phyloP scores from a whole-genome alignment of 306 rosid species.

The Quercus rubra region DNA sequence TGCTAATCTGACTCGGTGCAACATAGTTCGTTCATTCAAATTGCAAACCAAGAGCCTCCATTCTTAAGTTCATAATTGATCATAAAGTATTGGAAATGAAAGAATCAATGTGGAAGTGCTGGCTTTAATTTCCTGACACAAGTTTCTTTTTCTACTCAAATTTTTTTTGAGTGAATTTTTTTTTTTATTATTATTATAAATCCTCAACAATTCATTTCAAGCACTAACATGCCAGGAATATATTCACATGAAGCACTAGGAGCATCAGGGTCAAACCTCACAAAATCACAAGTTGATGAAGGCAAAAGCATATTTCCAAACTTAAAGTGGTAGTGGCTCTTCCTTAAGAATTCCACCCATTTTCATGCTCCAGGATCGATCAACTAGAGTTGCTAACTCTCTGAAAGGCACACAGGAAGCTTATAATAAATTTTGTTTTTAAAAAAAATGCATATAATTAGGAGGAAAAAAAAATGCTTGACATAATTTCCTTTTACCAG shows the following conservation, averaged over 20 bases:
- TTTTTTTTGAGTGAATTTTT: neutral
- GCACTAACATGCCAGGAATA: slow-evolving; percentile 17
- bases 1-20: neutral
- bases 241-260: slow-evolving; percentile 19
- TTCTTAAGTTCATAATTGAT: neutral
- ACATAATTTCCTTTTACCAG: neutral
- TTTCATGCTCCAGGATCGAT: slow-evolving; percentile 85
- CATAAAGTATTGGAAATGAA: neutral
- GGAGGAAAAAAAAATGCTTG: neutral
- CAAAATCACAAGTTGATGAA: slow-evolving; percentile 28
- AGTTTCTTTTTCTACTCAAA: neutral
- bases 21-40: slow-evolving; percentile 9
- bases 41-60: neutral
- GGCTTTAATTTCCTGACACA: neutral
- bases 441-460: neutral
- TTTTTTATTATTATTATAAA: neutral
- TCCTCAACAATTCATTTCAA: neutral
- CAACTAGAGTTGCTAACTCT: slow-evolving; percentile 72
- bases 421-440: slow-evolving; percentile 15
- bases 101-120: neutral
- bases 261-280: slow-evolving; percentile 43
- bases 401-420: slow-evolving; percentile 47
- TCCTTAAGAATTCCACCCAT: slow-evolving; percentile 86
- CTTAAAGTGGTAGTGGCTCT: slow-evolving; percentile 49
- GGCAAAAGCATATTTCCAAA: slow-evolving; percentile 20